Evolutionary conservation across 805 yeast species (phyloP).

Genomic region (Schwanniomyces polymorphus): DNA sequence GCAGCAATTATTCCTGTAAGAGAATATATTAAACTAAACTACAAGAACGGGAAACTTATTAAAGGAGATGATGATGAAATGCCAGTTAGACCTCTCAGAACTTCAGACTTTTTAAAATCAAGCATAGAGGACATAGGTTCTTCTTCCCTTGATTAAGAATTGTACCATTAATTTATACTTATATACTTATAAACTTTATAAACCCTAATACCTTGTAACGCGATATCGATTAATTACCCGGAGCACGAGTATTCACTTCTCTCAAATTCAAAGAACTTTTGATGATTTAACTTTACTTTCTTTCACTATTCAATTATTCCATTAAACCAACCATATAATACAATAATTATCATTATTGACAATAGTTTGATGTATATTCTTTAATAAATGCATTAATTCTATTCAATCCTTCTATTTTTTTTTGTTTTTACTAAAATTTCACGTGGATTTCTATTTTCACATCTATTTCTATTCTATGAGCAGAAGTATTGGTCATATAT

Average conservation of each 20-base stretch:
- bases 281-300: too few relatives aligned
- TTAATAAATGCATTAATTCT: background rate
- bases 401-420: background rate
- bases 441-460: background rate
- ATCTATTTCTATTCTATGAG: background rate
- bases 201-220: background rate
- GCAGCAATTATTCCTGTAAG: constrained; percentile 90
- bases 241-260: background rate
- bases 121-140: constrained; percentile 12
- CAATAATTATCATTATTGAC: background rate
- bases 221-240: background rate
- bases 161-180: background rate
- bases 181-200: background rate
- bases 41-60: constrained; percentile 35
- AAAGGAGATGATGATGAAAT: constrained; percentile 26
- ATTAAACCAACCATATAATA: too few relatives aligned
- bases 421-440: background rate
- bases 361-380: background rate
- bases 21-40: constrained; percentile 71
- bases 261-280: too few relatives aligned
- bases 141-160: constrained; percentile 16
- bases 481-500: background rate
- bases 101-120: constrained; percentile 58
- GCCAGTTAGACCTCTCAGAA: constrained; percentile 60
- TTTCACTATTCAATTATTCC: too few relatives aligned